Evolutionary conservation across 768 basidiomycete species (phyloP).

Genomic region (Russula compacta): DNA sequence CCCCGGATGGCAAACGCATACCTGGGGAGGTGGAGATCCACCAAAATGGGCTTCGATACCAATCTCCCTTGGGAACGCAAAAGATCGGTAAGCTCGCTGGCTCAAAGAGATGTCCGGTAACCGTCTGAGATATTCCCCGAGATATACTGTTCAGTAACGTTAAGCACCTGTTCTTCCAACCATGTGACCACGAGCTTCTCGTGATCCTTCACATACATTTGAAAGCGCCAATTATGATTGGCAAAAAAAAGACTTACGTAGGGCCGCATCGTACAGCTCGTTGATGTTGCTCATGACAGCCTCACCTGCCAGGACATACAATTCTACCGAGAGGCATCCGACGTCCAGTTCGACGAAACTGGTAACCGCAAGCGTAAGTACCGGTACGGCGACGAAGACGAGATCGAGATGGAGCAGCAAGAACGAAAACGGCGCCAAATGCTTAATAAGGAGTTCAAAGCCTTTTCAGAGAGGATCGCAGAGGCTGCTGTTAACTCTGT

Average conservation of each 20-base stretch:
- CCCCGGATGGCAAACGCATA: slow-evolving; percentile 87
- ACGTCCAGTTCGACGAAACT: slow-evolving; percentile 97
- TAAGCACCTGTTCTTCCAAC: slow-evolving; percentile 98
- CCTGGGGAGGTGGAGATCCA: slow-evolving; percentile 99
- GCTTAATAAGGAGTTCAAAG: slow-evolving; percentile 90
- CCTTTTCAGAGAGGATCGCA: slow-evolving; percentile 86
- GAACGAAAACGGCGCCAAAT: slow-evolving; percentile 83
- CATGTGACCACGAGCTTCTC: slow-evolving; percentile 91
- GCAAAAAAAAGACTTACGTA: slow-evolving; percentile 96
- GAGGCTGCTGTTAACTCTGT: slow-evolving; percentile 76
- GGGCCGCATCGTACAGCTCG: slow-evolving; percentile 24
- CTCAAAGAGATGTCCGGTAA: neutral
- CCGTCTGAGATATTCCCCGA: slow-evolving; percentile 26
- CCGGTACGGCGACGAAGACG: slow-evolving; percentile 96
- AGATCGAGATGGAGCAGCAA: slow-evolving; percentile 97
- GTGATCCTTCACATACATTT: slow-evolving; percentile 92
- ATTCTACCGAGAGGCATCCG: slow-evolving; percentile 96
- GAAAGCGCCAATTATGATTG: slow-evolving; percentile 94
- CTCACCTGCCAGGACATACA: slow-evolving; percentile 68
- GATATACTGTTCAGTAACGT: slow-evolving; percentile 95
- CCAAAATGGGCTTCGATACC: slow-evolving; percentile 91
- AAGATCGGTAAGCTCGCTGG: slow-evolving; percentile 62
- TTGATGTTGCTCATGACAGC: neutral
- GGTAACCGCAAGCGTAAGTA: slow-evolving; percentile 98
- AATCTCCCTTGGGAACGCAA: slow-evolving; percentile 77